A percentile compares a stretch with the other conserved stretches of the same genome.
phyloP scores from a whole-genome alignment of 2,329 filamentous ascomycete species.

The Raffaelea arxii region DNA sequence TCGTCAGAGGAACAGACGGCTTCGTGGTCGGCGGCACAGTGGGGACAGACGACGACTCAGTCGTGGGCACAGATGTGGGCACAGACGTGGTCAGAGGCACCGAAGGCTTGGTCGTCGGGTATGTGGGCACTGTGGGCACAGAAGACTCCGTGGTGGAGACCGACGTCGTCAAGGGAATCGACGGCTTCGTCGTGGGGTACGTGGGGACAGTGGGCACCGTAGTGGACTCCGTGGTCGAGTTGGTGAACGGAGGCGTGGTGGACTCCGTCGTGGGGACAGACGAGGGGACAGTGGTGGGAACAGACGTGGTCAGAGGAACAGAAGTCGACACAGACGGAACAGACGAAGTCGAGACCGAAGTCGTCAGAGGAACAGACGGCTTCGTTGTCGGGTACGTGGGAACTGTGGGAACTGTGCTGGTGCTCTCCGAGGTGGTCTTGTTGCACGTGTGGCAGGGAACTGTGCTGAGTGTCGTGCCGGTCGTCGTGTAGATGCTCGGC shows the following conservation, averaged over 20 bases:
- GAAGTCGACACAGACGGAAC: background rate
- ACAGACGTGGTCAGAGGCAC: background rate
- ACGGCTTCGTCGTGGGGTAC: background rate
- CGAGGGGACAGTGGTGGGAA: background rate
- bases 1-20: background rate
- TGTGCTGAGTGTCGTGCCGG: too few species aligned
- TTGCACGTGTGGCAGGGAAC: conserved; percentile 2
- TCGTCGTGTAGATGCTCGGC: conserved; percentile 1
- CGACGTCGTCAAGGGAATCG: background rate
- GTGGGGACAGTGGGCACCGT: background rate
- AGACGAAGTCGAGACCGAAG: background rate
- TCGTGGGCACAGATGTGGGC: background rate
- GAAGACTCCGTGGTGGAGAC: background rate
- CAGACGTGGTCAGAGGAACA: background rate
- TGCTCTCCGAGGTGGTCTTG: background rate
- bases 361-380: background rate
- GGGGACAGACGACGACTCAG: background rate
- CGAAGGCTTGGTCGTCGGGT: background rate
- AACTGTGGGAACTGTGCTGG: background rate
- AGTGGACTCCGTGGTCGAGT: background rate
- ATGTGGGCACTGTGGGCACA: background rate
- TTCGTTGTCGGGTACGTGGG: background rate
- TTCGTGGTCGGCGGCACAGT: background rate
- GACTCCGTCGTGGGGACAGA: background rate
- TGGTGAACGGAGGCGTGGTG: background rate